Evolutionary conservation across 2,329 filamentous ascomycete genomes (phyloP).

Genomic region (Plenodomus biglobosus): DNA sequence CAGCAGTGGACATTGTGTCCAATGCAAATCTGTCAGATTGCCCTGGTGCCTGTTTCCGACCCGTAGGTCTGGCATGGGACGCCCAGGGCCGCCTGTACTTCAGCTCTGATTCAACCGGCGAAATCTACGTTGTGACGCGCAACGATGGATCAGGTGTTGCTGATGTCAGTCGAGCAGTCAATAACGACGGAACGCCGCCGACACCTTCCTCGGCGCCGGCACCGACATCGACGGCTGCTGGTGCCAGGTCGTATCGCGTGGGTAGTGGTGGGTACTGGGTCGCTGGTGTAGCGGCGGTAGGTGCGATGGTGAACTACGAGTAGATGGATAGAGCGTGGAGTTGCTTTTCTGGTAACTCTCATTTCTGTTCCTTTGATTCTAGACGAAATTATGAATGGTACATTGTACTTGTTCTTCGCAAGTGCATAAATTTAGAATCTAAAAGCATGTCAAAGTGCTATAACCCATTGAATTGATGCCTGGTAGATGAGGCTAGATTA

Average conservation of each 20-base stretch:
- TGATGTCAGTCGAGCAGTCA: conserved; percentile 18
- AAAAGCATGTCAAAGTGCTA: too few relatives aligned
- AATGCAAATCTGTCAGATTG: conserved; percentile 59
- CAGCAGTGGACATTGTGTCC: conserved; percentile 56
- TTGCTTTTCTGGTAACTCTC: too few relatives aligned
- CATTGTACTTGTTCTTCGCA: too few relatives aligned
- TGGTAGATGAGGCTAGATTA: conserved; percentile 9
- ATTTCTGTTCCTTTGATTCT: too few relatives aligned
- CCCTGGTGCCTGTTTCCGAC: conserved; percentile 62
- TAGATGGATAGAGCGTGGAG: not conserved
- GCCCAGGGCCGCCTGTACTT: conserved; percentile 60
- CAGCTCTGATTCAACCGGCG: conserved; percentile 64
- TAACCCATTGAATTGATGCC: not conserved
- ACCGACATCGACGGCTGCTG: conserved; percentile 5
- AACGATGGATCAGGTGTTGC: conserved; percentile 36
- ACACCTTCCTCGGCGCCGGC: conserved; percentile 9
- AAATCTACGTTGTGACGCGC: conserved; percentile 59
- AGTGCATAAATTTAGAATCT: too few relatives aligned
- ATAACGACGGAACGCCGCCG: conserved; percentile 14
- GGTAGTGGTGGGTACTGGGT: conserved; percentile 10
- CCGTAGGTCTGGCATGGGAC: conserved; percentile 60
- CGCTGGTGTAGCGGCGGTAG: conserved; percentile 6
- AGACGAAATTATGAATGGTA: too few relatives aligned
- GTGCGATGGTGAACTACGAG: conserved; percentile 3
- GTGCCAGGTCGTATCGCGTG: conserved; percentile 1